phyloP scores from a whole-genome alignment of 1,284 basidiomycete species.

The Puccinia triticina region DNA sequence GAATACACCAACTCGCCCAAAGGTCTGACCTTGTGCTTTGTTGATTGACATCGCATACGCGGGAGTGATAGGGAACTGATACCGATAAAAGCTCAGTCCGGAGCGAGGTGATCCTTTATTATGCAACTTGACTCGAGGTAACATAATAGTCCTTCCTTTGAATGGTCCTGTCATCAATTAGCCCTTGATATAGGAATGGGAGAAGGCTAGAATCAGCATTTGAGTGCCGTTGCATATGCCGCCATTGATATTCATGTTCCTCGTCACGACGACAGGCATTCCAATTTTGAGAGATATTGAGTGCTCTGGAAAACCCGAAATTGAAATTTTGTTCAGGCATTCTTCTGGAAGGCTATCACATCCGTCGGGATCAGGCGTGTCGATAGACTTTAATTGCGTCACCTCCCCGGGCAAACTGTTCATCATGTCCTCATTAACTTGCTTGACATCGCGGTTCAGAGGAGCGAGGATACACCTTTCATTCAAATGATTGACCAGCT shows the following conservation, averaged over 20 bases:
- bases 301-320: conserved; percentile 3
- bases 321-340: not conserved
- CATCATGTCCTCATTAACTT: not conserved
- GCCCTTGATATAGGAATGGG: not conserved
- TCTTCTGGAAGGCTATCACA: too few relatives aligned
- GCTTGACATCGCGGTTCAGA: not conserved
- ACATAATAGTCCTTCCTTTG: too few relatives aligned
- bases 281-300: not conserved
- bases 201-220: not conserved
- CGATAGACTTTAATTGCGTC: not conserved
- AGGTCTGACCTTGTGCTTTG: too few relatives aligned
- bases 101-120: too few relatives aligned
- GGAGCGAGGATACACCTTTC: too few relatives aligned
- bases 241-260: not conserved
- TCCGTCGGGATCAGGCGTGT: not conserved
- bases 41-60: not conserved
- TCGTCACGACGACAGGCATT: not conserved
- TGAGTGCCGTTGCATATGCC: conserved; percentile 16
- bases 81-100: not conserved
- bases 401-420: not conserved
- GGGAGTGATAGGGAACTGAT: not conserved
- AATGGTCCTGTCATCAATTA: not conserved
- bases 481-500: too few relatives aligned
- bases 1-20: not conserved
- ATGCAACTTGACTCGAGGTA: too few relatives aligned